Evolutionary conservation across 2,329 filamentous ascomycete genomes (phyloP), one percentile per base, ranked within the genome.

Genomic region (Aureobasidium melanogenum): DNA sequence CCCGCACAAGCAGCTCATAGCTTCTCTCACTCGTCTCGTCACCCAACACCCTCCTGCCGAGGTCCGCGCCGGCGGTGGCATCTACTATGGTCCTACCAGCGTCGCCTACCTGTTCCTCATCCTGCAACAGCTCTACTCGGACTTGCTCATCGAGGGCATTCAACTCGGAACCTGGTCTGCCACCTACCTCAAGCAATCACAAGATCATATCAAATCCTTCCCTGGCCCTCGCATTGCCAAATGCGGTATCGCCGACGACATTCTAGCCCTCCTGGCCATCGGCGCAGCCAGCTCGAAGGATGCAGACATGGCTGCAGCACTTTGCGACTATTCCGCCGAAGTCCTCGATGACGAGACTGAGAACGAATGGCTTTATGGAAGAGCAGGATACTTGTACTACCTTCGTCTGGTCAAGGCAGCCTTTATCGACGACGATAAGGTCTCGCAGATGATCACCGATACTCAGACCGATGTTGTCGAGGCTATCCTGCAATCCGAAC

Each of bases 381-480:
- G 85, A 12, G 84, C 87, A 1, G 87, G 87, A 0, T 82, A 84
- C 58, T 75, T 90, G 26, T 89, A 89, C 69, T 75, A 88, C 46
- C 77, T 90, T 43, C 79, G 88, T 0, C 73, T 88, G 62, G 82
- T 88, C 36, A 81, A 80, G 24, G 78, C 80, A 30, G 80, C 80
- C 64, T 82, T 88, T 48, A 71, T 78, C 0, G 75, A 79, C 34
- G 78, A 80, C 59, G 73, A 75, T 17, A 69, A 75, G 9, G 75
- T 80, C 0, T 71, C 83, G 10, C 79, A 86, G 58, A 72, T 79
- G 30, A 77, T 83, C 63, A 75, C 79, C 30, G 76, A 78, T 14
- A 79, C 82, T 1, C 80, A 86, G 39, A 75, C 77, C 10, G 78
- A 81, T 61, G 76, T 89, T 1, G 80, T 84, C 24, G 77, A 83